Percentiles rank a stretch among this genome's conserved stretches.
These are phyloP conservation scores for Chloranthus sessilifolius DNA, from an alignment of 164 flowering plant genomes.

Conservation along the genomic window DNA sequence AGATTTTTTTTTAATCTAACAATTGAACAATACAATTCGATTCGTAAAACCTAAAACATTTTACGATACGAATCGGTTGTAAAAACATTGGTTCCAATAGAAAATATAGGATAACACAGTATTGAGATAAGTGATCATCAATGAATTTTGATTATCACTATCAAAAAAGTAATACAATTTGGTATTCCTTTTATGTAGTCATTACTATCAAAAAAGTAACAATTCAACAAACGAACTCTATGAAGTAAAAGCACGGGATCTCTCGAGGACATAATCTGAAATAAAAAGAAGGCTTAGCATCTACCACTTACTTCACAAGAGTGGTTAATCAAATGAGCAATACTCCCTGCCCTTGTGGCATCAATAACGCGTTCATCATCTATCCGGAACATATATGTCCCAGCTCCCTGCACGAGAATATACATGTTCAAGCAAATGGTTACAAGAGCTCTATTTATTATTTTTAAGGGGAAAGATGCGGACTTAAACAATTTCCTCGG, in stretches of 20 bases:
- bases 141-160: no score
- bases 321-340: conserved; percentile 95
- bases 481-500: neutral
- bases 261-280: neutral
- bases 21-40: no score
- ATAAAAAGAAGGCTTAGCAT: neutral
- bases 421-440: neutral
- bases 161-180: no score
- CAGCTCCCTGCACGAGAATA: conserved; percentile 80
- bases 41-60: no score
- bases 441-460: neutral
- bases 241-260: neutral
- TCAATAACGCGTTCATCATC: conserved; percentile 96
- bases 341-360: conserved; percentile 97
- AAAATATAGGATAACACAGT: no score
- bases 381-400: conserved; percentile 94
- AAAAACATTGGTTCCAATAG: no score
- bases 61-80: no score
- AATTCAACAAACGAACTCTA: neutral
- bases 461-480: no score
- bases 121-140: no score
- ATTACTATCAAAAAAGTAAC: neutral
- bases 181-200: no score
- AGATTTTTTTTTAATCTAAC: no score
- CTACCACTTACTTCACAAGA: conserved; percentile 75